These are phyloP conservation scores for Amaranthus tricolor DNA, from an alignment of 179 eudicot species.

Conservation along the genomic window DNA sequence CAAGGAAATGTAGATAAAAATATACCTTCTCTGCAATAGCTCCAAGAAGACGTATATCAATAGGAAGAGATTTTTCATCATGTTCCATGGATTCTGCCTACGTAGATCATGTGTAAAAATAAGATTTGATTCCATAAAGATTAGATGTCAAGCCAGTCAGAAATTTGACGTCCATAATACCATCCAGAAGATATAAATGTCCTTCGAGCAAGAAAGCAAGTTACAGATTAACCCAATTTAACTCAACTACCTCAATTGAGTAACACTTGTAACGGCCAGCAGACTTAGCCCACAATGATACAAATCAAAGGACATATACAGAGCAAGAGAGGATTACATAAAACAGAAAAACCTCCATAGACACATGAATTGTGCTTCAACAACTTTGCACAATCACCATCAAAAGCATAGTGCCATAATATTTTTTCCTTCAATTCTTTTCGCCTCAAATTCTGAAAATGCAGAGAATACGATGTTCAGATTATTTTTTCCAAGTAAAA, in stretches of 20 bases:
- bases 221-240: not conserved
- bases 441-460: too few species aligned
- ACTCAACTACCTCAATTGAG: not conserved
- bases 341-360: too few species aligned
- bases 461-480: too few species aligned
- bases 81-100: slow-evolving; percentile 99
- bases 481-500: too few species aligned
- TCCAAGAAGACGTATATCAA: slow-evolving; percentile 97
- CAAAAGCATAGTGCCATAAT: too few species aligned
- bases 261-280: too few species aligned
- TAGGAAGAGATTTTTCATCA: slow-evolving; percentile 96
- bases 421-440: too few species aligned
- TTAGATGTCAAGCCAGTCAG: not conserved
- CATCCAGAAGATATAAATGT: not conserved
- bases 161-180: not conserved
- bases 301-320: too few species aligned
- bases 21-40: slow-evolving; percentile 97
- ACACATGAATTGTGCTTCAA: too few species aligned
- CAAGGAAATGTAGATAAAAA: slow-evolving; percentile 9
- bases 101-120: slow-evolving; percentile 22
- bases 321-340: too few species aligned
- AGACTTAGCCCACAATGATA: too few species aligned
- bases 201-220: not conserved
- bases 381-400: too few species aligned
- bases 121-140: slow-evolving; percentile 6